Percentiles rank a stretch among this genome's conserved stretches.
These are phyloP conservation scores for Colletotrichum abscissum DNA, from an alignment of 2,329 filamentous ascomycete genomes.

Conservation along the genomic window DNA sequence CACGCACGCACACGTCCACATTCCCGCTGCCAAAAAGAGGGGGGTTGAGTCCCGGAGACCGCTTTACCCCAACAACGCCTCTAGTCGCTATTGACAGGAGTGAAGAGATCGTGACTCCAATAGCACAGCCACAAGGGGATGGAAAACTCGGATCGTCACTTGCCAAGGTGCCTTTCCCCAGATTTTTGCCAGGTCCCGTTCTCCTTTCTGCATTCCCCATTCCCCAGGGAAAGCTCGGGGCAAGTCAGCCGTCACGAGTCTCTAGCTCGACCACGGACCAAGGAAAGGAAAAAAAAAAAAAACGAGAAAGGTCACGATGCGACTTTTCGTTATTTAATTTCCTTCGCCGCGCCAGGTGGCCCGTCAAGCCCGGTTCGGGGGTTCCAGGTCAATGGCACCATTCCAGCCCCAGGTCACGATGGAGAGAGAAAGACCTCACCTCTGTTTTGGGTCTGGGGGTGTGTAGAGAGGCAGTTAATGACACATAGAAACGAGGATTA, in stretches of 20 bases:
- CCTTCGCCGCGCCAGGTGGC: not conserved
- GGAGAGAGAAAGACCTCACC: not conserved
- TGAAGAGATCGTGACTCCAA: conserved; percentile 12
- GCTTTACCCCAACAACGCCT: not conserved
- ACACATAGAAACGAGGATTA: not conserved
- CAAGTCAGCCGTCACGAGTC: not conserved
- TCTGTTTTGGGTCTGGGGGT: not conserved
- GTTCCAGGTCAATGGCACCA: conserved; percentile 26
- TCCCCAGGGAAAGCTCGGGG: conserved; percentile 7
- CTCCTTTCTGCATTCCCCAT: not conserved
- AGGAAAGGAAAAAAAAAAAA: not conserved
- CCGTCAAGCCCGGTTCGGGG: not conserved
- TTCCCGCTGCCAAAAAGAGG: too few species aligned
- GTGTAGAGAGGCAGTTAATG: not conserved
- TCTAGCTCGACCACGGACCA: not conserved
- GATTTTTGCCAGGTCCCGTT: not conserved
- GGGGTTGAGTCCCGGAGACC: not conserved
- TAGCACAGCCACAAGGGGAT: conserved; percentile 17
- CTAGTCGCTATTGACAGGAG: not conserved
- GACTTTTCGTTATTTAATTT: conserved; percentile 8
- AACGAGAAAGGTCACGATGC: conserved; percentile 24
- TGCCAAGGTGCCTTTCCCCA: not conserved
- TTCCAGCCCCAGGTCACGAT: conserved; percentile 30
- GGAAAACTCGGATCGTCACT: conserved; percentile 29
- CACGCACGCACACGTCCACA: not conserved